Evolutionary conservation across 2,329 filamentous ascomycete species (phyloP).

Genomic region (Teratosphaeria gauchensis): DNA sequence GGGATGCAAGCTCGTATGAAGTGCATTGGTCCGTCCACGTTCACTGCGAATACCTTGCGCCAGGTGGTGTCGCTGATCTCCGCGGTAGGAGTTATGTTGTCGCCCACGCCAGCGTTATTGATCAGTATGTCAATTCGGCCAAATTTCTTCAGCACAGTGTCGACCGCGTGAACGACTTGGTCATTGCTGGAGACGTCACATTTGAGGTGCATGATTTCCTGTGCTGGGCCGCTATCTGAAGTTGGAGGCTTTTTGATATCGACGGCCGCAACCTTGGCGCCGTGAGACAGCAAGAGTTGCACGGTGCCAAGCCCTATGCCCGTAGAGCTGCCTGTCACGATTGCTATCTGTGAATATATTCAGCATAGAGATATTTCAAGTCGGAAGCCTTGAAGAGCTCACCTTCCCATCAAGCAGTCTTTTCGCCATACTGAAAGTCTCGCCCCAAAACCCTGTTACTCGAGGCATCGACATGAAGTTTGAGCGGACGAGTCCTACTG

Average conservation of each 20-base stretch:
- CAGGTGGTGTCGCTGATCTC: constrained; percentile 30
- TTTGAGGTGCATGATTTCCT: background rate
- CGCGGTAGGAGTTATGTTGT: constrained; percentile 38
- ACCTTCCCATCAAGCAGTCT: background rate
- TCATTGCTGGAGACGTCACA: background rate
- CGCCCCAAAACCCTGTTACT: background rate
- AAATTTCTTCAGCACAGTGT: constrained; percentile 36
- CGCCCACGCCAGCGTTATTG: constrained; percentile 54
- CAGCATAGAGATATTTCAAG: constrained; percentile 19
- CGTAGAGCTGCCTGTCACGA: background rate
- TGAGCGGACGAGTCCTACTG: no score
- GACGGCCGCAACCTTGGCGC: background rate
- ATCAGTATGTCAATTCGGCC: constrained; percentile 51
- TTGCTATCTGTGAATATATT: background rate
- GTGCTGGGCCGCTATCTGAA: background rate
- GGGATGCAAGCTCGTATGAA: constrained; percentile 46
- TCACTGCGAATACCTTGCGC: constrained; percentile 39
- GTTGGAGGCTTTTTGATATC: background rate
- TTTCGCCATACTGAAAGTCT: background rate
- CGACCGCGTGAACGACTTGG: constrained; percentile 24
- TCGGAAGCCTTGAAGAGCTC: background rate
- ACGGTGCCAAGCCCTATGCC: background rate
- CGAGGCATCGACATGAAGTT: no score
- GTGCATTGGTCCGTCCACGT: constrained; percentile 49
- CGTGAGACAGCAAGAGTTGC: background rate